Conservation (phyloP, 208 protist genomes). For the Acanthamoeba healyi region DNA sequence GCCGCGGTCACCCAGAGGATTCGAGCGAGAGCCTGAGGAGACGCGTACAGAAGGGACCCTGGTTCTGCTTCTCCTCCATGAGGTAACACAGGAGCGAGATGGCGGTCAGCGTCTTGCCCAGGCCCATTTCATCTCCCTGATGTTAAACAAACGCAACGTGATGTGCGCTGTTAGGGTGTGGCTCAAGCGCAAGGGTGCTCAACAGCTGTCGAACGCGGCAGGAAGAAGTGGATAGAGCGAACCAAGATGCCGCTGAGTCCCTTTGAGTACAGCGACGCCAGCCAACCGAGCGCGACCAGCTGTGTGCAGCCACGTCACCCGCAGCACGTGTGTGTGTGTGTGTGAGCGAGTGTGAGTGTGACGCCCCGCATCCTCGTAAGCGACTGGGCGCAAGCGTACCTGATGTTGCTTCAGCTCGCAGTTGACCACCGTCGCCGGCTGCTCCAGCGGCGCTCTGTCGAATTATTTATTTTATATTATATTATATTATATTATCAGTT, state of each 20-base stretch:
- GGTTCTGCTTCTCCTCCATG: constrained; percentile 88
- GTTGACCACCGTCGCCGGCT: background rate
- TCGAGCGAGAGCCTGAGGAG: background rate
- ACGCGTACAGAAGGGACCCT: constrained; percentile 95
- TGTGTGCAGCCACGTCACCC: no score
- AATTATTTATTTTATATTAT: background rate
- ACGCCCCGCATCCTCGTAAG: no score
- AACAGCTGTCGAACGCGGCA: no score
- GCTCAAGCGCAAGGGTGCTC: no score
- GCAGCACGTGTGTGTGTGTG: no score
- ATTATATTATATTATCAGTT: no score
- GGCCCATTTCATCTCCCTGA: constrained; percentile 98
- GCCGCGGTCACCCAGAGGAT: background rate
- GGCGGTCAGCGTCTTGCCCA: constrained; percentile 98
- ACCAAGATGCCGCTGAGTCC: constrained; percentile 94
- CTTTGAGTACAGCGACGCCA: constrained; percentile 92
- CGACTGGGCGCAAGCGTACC: background rate
- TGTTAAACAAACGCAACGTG: no score
- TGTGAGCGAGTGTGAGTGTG: background rate
- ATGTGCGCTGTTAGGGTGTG: no score
- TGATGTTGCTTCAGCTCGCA: constrained; percentile 38
- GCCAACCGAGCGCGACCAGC: constrained; percentile 96
- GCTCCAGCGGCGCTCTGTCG: background rate
- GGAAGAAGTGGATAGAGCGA: no score
- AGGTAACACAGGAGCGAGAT: constrained; percentile 96